Percentiles rank a stretch among this genome's conserved stretches.
These are phyloP conservation scores for Phycomyces nitens DNA, from an alignment of 192 early-diverging fungal species.

Conservation along the genomic window DNA sequence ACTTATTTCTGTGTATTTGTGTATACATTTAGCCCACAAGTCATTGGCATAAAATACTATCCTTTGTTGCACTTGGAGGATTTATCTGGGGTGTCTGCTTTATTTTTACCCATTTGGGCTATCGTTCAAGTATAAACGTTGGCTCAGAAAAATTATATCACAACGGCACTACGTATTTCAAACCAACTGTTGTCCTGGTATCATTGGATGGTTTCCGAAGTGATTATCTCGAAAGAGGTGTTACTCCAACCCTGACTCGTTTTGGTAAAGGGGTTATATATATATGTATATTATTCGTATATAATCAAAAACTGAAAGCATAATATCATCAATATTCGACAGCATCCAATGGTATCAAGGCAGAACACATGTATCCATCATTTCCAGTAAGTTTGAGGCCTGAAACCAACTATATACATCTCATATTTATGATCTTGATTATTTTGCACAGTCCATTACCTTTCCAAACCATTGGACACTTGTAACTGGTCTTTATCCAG, in stretches of 20 bases:
- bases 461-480: conserved; percentile 94
- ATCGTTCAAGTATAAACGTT: too few relatives aligned
- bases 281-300: too few relatives aligned
- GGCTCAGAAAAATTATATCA: too few relatives aligned
- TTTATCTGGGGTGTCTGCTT: neutral
- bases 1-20: too few relatives aligned
- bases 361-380: conserved; percentile 62
- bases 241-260: conserved; percentile 63
- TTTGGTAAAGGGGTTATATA: conserved; percentile 46
- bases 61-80: neutral
- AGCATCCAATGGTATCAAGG: conserved; percentile 47
- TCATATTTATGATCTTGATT: too few relatives aligned
- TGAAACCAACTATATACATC: neutral
- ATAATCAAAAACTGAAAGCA: too few relatives aligned
- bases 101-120: too few relatives aligned
- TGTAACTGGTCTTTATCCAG: conserved; percentile 90
- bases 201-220: conserved; percentile 86
- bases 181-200: conserved; percentile 71
- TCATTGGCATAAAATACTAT: neutral
- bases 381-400: conserved; percentile 53
- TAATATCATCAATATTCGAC: neutral
- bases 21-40: too few relatives aligned
- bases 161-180: conserved; percentile 71
- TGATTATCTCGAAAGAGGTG: conserved; percentile 73
- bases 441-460: conserved; percentile 72